phyloP scores from a whole-genome alignment of 148 eudicot genomes.

The Fagopyrum homotropicum region DNA sequence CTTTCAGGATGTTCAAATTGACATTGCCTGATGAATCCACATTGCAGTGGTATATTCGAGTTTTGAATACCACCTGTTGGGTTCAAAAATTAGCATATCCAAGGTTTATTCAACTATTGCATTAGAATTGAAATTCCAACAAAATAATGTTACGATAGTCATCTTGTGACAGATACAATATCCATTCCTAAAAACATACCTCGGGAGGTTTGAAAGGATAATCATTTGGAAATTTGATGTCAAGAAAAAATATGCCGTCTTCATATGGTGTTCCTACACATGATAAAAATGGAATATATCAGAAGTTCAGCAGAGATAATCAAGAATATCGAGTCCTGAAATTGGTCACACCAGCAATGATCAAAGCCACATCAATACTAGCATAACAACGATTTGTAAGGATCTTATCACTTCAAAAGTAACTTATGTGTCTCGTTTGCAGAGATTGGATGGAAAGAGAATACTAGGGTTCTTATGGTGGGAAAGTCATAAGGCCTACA shows the following conservation, averaged over 20 bases:
- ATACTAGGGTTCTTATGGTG: slow-evolving; percentile 1
- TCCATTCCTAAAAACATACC: slow-evolving; percentile 26
- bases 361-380: slow-evolving; percentile 5
- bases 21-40: slow-evolving; percentile 76
- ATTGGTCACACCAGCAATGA: not conserved
- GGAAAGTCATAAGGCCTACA: not conserved
- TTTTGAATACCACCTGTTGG: slow-evolving; percentile 79
- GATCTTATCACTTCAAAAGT: not conserved
- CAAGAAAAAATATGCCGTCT: slow-evolving; percentile 91
- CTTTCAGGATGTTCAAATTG: slow-evolving; percentile 71
- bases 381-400: not conserved
- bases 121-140: not conserved
- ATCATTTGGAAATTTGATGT: slow-evolving; percentile 70
- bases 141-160: not conserved
- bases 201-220: slow-evolving; percentile 92
- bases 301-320: slow-evolving; percentile 5
- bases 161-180: not conserved
- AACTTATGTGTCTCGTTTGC: not conserved
- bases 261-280: slow-evolving; percentile 80
- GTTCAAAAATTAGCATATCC: slow-evolving; percentile 22
- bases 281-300: slow-evolving; percentile 7
- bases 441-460: not conserved
- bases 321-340: not conserved
- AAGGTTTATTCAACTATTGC: not conserved
- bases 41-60: slow-evolving; percentile 90